Evolutionary conservation across 495 filamentous ascomycete genomes (phyloP).

Genomic region (Tuber umbilicatum): DNA sequence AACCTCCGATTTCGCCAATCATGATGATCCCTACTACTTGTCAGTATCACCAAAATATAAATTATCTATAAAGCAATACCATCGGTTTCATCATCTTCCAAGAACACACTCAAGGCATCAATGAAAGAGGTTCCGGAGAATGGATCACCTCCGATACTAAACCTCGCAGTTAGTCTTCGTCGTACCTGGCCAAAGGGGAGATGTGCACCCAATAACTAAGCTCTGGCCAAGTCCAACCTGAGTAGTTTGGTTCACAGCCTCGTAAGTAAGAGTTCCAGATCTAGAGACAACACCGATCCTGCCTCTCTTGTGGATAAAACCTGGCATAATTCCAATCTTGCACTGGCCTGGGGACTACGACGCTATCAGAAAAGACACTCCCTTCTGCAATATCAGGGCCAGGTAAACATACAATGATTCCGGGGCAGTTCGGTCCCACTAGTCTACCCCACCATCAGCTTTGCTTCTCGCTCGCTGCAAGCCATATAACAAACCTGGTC

Average conservation of each 20-base stretch:
- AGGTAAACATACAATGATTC: slow-evolving; percentile 70
- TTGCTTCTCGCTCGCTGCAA: not conserved
- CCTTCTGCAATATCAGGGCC: slow-evolving; percentile 46
- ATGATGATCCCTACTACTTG: slow-evolving; percentile 65
- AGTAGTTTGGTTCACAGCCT: slow-evolving; percentile 99
- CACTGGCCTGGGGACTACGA: slow-evolving; percentile 72
- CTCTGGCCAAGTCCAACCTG: slow-evolving; percentile 94
- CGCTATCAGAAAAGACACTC: slow-evolving; percentile 19
- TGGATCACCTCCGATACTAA: slow-evolving; percentile 88
- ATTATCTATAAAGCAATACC: slow-evolving; percentile 45
- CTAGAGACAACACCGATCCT: slow-evolving; percentile 97
- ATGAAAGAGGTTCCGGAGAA: slow-evolving; percentile 99
- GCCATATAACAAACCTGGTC: slow-evolving; percentile 52
- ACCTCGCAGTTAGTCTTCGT: not conserved
- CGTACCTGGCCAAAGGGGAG: not conserved
- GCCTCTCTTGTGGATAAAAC: slow-evolving; percentile 99
- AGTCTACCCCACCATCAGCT: slow-evolving; percentile 41
- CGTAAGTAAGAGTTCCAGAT: slow-evolving; percentile 97
- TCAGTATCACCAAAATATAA: slow-evolving; percentile 7
- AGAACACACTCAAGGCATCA: slow-evolving; percentile 95
- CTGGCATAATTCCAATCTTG: slow-evolving; percentile 99
- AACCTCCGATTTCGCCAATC: slow-evolving; percentile 98
- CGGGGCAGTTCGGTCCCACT: slow-evolving; percentile 96
- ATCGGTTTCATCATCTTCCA: slow-evolving; percentile 92
- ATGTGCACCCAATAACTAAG: slow-evolving; percentile 64